These are phyloP conservation scores for Leishmania arabica DNA, from an alignment of 208 protist species.

Conservation along the genomic window DNA sequence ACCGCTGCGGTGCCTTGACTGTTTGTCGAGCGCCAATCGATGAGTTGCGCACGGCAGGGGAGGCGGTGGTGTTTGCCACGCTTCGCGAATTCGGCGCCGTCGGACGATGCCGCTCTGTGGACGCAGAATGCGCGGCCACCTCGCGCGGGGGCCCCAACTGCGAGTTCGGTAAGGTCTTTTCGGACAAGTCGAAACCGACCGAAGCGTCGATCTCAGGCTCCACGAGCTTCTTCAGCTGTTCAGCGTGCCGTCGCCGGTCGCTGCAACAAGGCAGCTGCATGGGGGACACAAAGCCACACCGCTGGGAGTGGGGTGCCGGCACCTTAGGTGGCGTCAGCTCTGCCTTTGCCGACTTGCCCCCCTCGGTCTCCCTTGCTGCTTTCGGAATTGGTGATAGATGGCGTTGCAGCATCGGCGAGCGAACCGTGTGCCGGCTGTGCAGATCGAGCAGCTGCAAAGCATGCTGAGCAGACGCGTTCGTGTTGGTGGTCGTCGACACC, in stretches of 20 bases:
- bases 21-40: constrained; percentile 2
- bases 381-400: constrained; percentile 1
- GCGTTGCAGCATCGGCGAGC: constrained; percentile 1
- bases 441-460: constrained; percentile 26
- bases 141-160: constrained; percentile 12
- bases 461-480: constrained; percentile 11
- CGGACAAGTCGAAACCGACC: background rate
- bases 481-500: background rate
- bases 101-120: background rate
- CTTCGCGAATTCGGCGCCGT: constrained; percentile 1
- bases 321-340: background rate
- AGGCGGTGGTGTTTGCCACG: background rate
- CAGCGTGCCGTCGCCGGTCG: background rate
- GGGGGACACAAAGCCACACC: constrained; percentile 14
- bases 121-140: constrained; percentile 1
- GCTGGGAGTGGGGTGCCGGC: background rate
- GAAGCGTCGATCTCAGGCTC: background rate
- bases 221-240: background rate
- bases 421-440: constrained; percentile 11
- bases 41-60: background rate
- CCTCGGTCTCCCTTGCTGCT: background rate
- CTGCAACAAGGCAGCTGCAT: background rate
- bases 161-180: background rate
- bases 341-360: background rate
- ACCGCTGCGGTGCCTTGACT: constrained; percentile 2